phyloP scores from a whole-genome alignment of 2,329 filamentous ascomycete species.

The Penicillium oxalicum region DNA sequence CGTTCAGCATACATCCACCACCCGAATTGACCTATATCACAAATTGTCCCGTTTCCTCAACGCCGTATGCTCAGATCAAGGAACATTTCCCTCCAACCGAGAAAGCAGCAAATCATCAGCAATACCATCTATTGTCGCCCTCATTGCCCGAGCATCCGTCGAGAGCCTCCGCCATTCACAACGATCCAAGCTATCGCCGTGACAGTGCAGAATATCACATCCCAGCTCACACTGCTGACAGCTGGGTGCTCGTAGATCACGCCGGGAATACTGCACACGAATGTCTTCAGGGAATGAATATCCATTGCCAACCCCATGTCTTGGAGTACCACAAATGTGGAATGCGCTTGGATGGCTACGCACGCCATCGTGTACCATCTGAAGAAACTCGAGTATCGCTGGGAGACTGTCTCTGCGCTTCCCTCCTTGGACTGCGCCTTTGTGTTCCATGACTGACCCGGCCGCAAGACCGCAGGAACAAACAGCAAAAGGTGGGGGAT shows the following conservation, averaged over 20 bases:
- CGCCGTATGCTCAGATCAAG: no score
- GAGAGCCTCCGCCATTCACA: constrained; percentile 5
- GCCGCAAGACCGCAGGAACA: constrained; percentile 11
- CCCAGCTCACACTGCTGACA: constrained; percentile 52
- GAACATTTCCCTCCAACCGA: no score
- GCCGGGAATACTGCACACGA: constrained; percentile 40
- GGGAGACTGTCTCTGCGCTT: constrained; percentile 2
- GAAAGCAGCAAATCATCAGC: no score
- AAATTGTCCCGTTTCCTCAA: no score
- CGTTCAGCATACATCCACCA: no score
- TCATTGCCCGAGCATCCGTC: constrained; percentile 8
- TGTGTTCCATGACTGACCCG: not conserved
- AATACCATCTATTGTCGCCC: not conserved
- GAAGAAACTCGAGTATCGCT: constrained; percentile 9
- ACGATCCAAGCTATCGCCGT: constrained; percentile 6
- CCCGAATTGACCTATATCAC: no score
- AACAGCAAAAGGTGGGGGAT: constrained; percentile 22
- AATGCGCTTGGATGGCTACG: constrained; percentile 13
- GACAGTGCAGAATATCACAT: constrained; percentile 50
- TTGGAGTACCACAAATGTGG: constrained; percentile 11
- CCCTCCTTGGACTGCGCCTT: not conserved
- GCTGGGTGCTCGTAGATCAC: constrained; percentile 53
- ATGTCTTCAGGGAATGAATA: not conserved
- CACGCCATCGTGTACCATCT: constrained; percentile 33
- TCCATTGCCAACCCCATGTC: constrained; percentile 11